A percentile compares a stretch with the other conserved stretches of the same genome.
Evolutionary conservation across 495 filamentous ascomycete species (phyloP).

Genomic region (Tuber brumale): DNA sequence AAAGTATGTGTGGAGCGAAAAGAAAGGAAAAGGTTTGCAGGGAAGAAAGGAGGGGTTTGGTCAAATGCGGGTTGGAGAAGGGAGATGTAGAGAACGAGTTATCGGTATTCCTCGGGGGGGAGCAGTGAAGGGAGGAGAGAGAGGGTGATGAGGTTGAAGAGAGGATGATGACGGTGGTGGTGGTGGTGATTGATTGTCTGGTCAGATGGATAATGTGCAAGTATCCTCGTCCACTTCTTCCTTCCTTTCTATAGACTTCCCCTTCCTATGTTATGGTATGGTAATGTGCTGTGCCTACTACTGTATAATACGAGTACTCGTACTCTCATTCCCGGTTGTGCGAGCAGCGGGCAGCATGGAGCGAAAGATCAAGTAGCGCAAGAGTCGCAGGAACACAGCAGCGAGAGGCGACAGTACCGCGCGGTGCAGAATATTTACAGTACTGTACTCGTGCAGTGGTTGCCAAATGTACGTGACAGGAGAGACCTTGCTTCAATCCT

Average conservation of each 20-base stretch:
- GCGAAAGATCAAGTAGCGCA: neutral
- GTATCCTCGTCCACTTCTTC: constrained; percentile 1
- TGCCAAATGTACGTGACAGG: neutral
- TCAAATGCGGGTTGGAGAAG: neutral
- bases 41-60: neutral
- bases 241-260: neutral
- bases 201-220: constrained; percentile 15
- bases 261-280: neutral
- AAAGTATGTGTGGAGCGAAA: neutral
- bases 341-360: neutral
- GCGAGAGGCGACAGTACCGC: neutral
- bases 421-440: neutral
- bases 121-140: constrained; percentile 9
- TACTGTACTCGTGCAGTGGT: too few relatives aligned
- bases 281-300: neutral
- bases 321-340: neutral
- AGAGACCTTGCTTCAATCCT: constrained; percentile 1
- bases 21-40: neutral
- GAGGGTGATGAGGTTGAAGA: constrained; percentile 2
- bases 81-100: neutral
- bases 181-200: constrained; percentile 12
- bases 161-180: neutral
- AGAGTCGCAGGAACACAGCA: neutral
- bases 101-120: neutral
- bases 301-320: neutral